Percentiles rank a stretch among this genome's conserved stretches.
Conservation (phyloP, 1,284 basidiomycete species). For the Rhodofomes roseus region DNA sequence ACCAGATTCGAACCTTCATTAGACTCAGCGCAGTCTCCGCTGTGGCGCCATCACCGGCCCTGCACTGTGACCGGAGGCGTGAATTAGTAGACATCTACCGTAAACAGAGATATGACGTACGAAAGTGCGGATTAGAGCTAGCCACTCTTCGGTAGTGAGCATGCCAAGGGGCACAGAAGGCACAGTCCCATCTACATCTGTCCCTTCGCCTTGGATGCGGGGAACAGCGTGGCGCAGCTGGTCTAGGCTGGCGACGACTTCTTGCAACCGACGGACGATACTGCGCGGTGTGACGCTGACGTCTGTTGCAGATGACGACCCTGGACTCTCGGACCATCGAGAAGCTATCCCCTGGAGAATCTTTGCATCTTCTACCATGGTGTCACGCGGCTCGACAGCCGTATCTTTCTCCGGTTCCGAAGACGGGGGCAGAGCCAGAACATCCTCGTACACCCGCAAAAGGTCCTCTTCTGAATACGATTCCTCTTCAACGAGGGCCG, state of each 20-base stretch:
- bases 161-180: slow-evolving; percentile 33
- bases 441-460: slow-evolving; percentile 46
- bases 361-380: slow-evolving; percentile 4
- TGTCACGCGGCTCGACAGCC: slow-evolving; percentile 5
- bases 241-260: slow-evolving; percentile 12
- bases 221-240: neutral
- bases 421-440: slow-evolving; percentile 38
- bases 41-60: slow-evolving; percentile 28
- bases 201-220: neutral
- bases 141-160: slow-evolving; percentile 47
- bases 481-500: slow-evolving; percentile 8
- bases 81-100: neutral
- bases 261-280: slow-evolving; percentile 14
- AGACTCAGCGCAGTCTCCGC: slow-evolving; percentile 34
- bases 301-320: neutral
- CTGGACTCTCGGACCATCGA: slow-evolving; percentile 9
- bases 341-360: slow-evolving; percentile 3
- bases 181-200: neutral
- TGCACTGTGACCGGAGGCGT: slow-evolving; percentile 25
- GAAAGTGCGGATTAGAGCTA: slow-evolving; percentile 39
- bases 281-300: slow-evolving; percentile 1
- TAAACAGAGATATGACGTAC: slow-evolving; percentile 22
- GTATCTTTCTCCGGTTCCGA: neutral
- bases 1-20: slow-evolving; percentile 47
- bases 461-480: slow-evolving; percentile 49